phyloP scores from a whole-genome alignment of 2,329 filamentous ascomycete species.

The Venturia effusa region DNA sequence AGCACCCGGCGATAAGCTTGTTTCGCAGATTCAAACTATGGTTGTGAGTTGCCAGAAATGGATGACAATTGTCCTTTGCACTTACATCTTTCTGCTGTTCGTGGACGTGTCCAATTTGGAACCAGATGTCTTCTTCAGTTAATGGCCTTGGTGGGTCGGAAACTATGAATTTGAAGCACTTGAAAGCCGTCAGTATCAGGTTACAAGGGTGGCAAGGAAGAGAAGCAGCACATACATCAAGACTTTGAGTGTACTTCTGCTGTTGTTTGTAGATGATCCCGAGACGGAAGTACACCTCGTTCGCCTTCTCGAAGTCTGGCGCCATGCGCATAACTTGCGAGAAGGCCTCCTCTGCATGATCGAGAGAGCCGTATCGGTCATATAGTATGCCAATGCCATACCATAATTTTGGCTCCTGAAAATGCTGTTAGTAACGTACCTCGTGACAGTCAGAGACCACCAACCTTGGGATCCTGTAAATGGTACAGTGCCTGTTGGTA shows the following conservation, averaged over 20 bases:
- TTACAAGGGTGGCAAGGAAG: background rate
- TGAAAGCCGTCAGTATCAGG: conserved; percentile 1
- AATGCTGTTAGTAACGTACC: background rate
- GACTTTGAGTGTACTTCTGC: conserved; percentile 80
- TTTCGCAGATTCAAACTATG: conserved; percentile 81
- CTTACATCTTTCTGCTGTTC: conserved; percentile 97
- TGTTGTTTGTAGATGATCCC: conserved; percentile 99
- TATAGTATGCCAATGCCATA: conserved; percentile 98
- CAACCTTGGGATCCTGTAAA: conserved; percentile 78
- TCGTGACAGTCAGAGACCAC: background rate
- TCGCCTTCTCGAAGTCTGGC: conserved; percentile 94
- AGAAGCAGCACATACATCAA: conserved; percentile 55
- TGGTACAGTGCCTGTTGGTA: conserved; percentile 95
- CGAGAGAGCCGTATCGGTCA: conserved; percentile 88
- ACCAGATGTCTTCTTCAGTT: conserved; percentile 98
- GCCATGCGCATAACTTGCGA: conserved; percentile 99
- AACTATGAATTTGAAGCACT: conserved; percentile 99
- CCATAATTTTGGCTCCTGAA: conserved; percentile 89
- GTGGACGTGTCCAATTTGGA: conserved; percentile 97
- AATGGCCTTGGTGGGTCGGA: conserved; percentile 81
- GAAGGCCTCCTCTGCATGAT: conserved; percentile 96
- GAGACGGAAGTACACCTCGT: conserved; percentile 95
- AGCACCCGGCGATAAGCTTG: conserved; percentile 84
- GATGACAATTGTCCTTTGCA: conserved; percentile 15
- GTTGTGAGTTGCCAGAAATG: conserved; percentile 18